Conservation (phyloP, 1,139 yeast genomes). For the Kazachstania sp. region DNA sequence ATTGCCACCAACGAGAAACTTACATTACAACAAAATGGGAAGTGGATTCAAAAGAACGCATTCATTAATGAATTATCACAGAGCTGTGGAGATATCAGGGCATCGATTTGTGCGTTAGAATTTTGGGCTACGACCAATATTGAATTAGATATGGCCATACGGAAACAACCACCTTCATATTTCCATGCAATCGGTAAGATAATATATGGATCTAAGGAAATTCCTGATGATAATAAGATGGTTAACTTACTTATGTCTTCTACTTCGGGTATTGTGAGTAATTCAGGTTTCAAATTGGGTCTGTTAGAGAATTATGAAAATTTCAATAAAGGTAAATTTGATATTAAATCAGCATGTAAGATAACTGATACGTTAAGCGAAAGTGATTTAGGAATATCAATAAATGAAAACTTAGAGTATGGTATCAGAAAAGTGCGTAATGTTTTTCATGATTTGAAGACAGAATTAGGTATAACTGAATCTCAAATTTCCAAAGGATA, state of each 20-base stretch:
- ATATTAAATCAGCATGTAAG: conserved; percentile 19
- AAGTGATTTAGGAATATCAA: conserved; percentile 19
- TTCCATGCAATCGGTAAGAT: conserved; percentile 69
- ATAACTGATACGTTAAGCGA: conserved; percentile 30
- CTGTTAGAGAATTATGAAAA: conserved; percentile 38
- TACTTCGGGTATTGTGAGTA: conserved; percentile 26
- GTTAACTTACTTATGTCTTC: conserved; percentile 31
- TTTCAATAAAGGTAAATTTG: conserved; percentile 27
- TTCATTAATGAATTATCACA: conserved; percentile 38
- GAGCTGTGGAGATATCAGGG: conserved; percentile 61
- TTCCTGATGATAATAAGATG: conserved; percentile 27
- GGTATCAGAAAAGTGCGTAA: conserved; percentile 26
- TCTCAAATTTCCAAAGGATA: conserved; percentile 1
- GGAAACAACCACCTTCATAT: conserved; percentile 45
- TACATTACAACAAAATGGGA: conserved; percentile 32
- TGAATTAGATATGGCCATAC: conserved; percentile 14
- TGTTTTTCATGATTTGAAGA: conserved; percentile 8
- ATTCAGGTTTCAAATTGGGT: conserved; percentile 33
- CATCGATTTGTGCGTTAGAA: conserved; percentile 61
- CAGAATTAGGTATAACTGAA: background rate
- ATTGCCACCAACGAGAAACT: conserved; percentile 37
- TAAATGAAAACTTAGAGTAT: conserved; percentile 24
- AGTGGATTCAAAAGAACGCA: conserved; percentile 31
- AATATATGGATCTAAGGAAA: conserved; percentile 44
- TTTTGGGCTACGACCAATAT: conserved; percentile 42